phyloP scores from a whole-genome alignment of 352 stramenopile species.

The Saprolegnia parasitica region DNA sequence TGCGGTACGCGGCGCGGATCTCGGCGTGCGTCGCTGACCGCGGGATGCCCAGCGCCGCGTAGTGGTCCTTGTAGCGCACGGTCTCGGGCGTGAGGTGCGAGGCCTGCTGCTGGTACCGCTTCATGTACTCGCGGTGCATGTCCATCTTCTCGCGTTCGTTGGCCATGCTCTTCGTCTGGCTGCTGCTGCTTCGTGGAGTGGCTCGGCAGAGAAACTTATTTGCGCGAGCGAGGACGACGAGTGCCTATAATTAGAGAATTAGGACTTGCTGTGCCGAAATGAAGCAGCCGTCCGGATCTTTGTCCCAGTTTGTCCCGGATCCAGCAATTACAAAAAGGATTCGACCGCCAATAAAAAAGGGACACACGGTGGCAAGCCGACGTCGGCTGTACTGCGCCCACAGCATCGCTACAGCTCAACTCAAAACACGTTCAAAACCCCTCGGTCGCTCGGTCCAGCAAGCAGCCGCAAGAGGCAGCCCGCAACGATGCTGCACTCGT shows the following conservation, averaged over 20 bases:
- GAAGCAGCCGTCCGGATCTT: no score
- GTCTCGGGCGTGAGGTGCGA: conserved; percentile 50
- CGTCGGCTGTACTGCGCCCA: no score
- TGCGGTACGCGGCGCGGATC: conserved; percentile 92
- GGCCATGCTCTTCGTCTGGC: background rate
- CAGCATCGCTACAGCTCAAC: no score
- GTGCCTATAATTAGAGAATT: background rate
- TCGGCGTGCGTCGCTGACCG: conserved; percentile 63
- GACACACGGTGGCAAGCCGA: no score
- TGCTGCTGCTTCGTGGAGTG: background rate
- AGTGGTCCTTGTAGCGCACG: conserved; percentile 68
- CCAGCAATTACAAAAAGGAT: no score
- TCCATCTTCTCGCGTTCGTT: conserved; percentile 53
- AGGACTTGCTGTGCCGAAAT: no score
- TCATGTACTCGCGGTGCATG: conserved; percentile 83
- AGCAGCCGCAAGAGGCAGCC: no score
- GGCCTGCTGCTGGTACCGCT: conserved; percentile 82
- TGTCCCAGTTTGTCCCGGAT: no score
- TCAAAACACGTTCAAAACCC: no score
- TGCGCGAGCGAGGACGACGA: background rate
- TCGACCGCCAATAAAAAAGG: no score
- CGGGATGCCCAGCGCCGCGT: conserved; percentile 57
- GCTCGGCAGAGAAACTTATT: background rate
- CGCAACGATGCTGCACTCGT: no score
- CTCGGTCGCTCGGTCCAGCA: no score